These are phyloP conservation scores for Cercospora sesami DNA, from an alignment of 2,329 filamentous ascomycete species.

Conservation along the genomic window DNA sequence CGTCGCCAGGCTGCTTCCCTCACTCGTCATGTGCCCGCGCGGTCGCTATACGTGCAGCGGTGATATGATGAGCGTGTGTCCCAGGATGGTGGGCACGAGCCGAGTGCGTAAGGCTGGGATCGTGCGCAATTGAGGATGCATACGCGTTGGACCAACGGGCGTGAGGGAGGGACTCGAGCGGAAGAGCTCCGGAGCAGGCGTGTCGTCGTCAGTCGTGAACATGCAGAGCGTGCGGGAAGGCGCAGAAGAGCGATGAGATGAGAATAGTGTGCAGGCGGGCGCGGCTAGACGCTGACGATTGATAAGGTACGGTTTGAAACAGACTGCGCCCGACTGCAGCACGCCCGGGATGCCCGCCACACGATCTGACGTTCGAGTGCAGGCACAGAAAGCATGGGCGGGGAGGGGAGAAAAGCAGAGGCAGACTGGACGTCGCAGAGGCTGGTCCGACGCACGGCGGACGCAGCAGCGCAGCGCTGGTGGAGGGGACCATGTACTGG, in stretches of 20 bases:
- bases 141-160: slow-evolving; percentile 16
- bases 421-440: background rate
- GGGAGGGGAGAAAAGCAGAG: slow-evolving; percentile 6
- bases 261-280: slow-evolving; percentile 12
- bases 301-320: slow-evolving; percentile 27
- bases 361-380: slow-evolving; percentile 24
- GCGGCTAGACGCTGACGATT: slow-evolving; percentile 24
- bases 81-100: background rate
- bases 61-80: background rate
- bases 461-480: slow-evolving; percentile 7
- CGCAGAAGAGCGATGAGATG: slow-evolving; percentile 18
- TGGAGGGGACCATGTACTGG: slow-evolving; percentile 17
- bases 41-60: background rate
- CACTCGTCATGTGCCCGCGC: slow-evolving; percentile 10
- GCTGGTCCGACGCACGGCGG: background rate
- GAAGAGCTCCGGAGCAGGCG: slow-evolving; percentile 18
- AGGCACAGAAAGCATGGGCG: slow-evolving; percentile 22
- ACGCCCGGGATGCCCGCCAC: slow-evolving; percentile 25
- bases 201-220: slow-evolving; percentile 18
- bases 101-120: slow-evolving; percentile 21
- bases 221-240: slow-evolving; percentile 21
- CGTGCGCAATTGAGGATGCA: slow-evolving; percentile 17
- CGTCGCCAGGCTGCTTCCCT: background rate
- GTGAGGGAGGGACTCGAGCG: slow-evolving; percentile 26
- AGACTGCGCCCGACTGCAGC: slow-evolving; percentile 22